Evolutionary conservation across 2,329 filamentous ascomycete species (phyloP).

Genomic region (Fusarium foetens): DNA sequence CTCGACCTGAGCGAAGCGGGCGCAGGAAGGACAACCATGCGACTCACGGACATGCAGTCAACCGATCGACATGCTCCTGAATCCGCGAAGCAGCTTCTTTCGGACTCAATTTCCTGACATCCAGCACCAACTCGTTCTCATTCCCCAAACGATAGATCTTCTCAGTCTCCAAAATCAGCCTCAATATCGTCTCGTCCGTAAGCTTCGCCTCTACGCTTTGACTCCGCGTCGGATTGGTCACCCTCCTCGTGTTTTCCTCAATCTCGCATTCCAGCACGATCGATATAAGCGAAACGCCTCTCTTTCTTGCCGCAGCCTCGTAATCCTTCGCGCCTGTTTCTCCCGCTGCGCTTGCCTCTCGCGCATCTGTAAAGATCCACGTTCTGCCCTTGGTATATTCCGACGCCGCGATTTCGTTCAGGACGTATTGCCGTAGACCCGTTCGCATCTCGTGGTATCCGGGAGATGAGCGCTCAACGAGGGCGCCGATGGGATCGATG

Average conservation of each 20-base stretch:
- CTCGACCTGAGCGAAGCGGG: not conserved
- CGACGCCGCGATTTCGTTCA: not conserved
- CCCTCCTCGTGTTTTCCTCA: not conserved
- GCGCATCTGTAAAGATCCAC: not conserved
- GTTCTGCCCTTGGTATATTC: not conserved
- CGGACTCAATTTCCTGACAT: not conserved
- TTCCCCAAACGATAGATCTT: not conserved
- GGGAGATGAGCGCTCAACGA: not conserved
- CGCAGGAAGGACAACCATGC: not conserved
- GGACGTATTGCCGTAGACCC: not conserved
- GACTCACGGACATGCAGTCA: not conserved
- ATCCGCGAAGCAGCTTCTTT: not conserved
- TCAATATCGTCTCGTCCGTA: not conserved
- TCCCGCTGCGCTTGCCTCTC: not conserved
- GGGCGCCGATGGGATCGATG: not conserved
- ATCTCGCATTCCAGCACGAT: not conserved
- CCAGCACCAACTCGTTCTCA: accelerated
- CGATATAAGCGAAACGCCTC: not conserved
- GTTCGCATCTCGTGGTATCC: not conserved
- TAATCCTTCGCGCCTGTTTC: not conserved
- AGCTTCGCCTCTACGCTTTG: accelerated
- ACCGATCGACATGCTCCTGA: not conserved
- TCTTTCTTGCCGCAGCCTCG: accelerated
- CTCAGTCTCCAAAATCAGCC: not conserved
- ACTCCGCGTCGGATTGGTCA: accelerated